Evolutionary conservation across 768 basidiomycete species (phyloP).

Genomic region (Strobilomyces confusus): DNA sequence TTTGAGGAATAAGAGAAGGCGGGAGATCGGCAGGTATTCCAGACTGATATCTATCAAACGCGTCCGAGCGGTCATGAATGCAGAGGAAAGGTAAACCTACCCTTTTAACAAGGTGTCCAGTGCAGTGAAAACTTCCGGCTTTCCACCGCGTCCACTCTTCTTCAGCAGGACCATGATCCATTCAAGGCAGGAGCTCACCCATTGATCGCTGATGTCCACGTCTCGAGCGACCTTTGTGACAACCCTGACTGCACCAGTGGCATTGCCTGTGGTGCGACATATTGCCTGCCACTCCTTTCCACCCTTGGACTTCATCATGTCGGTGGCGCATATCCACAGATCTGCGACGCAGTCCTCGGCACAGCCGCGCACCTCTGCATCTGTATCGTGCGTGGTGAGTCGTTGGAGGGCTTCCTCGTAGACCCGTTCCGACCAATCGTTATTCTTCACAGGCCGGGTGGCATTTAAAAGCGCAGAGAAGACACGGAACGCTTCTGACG

Average conservation of each 20-base stretch:
- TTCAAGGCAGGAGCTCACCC: slow-evolving; percentile 78
- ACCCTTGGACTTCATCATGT: slow-evolving; percentile 57
- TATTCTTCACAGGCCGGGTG: slow-evolving; percentile 61
- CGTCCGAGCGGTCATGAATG: background rate
- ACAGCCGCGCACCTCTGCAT: slow-evolving; percentile 80
- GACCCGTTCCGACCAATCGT: slow-evolving; percentile 66
- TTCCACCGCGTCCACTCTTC: slow-evolving; percentile 76
- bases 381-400: slow-evolving; percentile 78
- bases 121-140: slow-evolving; percentile 75
- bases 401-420: slow-evolving; percentile 72
- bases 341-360: slow-evolving; percentile 84
- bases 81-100: slow-evolving; percentile 32
- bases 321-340: slow-evolving; percentile 83
- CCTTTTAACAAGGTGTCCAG: slow-evolving; percentile 68
- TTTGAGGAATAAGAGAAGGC: slow-evolving; percentile 60
- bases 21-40: slow-evolving; percentile 57
- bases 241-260: slow-evolving; percentile 73
- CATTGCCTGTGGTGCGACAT: slow-evolving; percentile 64
- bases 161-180: slow-evolving; percentile 72
- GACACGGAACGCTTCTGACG: slow-evolving; percentile 82
- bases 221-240: slow-evolving; percentile 80
- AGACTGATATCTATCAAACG: slow-evolving; percentile 37
- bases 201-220: slow-evolving; percentile 64
- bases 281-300: slow-evolving; percentile 80
- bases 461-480: slow-evolving; percentile 80